Percentiles rank a stretch among this genome's conserved stretches.
phyloP scores from a whole-genome alignment of 75 land plant species.

The Isoetes taiwanensis region DNA sequence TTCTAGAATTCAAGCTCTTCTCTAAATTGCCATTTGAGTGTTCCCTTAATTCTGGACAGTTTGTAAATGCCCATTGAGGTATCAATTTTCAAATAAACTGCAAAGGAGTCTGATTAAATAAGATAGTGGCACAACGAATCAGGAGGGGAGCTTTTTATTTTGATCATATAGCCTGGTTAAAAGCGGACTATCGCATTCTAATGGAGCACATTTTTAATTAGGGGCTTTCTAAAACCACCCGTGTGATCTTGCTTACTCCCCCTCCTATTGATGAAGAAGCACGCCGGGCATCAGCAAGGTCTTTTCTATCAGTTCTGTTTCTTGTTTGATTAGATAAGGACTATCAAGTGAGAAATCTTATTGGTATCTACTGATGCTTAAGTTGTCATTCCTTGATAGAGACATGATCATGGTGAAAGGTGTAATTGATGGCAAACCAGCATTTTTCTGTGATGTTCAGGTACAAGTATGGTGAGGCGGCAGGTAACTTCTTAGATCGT shows the following conservation, averaged over 20 bases:
- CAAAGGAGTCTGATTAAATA: too few relatives aligned
- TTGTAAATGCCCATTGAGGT: too few relatives aligned
- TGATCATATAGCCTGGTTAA: background rate
- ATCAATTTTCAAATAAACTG: too few relatives aligned
- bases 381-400: too few relatives aligned
- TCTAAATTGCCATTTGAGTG: background rate
- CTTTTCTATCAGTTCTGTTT: background rate
- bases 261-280: constrained; percentile 81
- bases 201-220: constrained; percentile 12
- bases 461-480: constrained; percentile 15
- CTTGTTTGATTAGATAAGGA: too few relatives aligned
- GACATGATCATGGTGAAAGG: too few relatives aligned
- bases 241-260: constrained; percentile 64
- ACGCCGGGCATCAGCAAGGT: constrained; percentile 30
- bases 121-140: too few relatives aligned
- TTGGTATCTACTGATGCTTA: too few relatives aligned
- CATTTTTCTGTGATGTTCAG: too few relatives aligned
- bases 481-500: constrained; percentile 32
- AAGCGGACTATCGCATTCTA: background rate
- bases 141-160: too few relatives aligned
- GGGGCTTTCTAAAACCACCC: constrained; percentile 71
- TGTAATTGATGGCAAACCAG: too few relatives aligned
- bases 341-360: too few relatives aligned
- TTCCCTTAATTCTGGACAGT: background rate
- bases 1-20: background rate